Evolutionary conservation across 2,329 filamentous ascomycete species (phyloP), one percentile per base, ranked within the genome.

Genomic region (Phialophora expanda): DNA sequence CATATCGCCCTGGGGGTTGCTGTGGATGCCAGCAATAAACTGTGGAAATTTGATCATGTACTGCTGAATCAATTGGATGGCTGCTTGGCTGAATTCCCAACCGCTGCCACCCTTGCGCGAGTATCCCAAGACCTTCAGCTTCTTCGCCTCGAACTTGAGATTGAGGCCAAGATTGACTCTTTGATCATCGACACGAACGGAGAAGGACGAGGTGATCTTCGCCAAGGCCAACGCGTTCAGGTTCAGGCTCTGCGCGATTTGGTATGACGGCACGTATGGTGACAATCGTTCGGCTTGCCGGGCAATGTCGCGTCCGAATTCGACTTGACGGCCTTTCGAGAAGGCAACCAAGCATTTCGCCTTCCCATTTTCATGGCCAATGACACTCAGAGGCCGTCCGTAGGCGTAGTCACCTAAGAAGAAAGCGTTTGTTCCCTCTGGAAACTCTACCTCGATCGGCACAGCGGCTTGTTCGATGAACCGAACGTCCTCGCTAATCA

Each of bases 31-130:
- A 8, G 90, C 92, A 75, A 99, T 94, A 78, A 99, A 98, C 65
- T 97, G 92, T 0, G 95, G 95, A 78, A 99, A 99, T 17, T 88
- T 89, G 66, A 90, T 89, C 90, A 98, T 97, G 78, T 98, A 99
- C 71, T 92, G 86, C 50, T 88, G 86, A 61, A 99, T 86, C 61
- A 99, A 80, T 54, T 89, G 85, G 64, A 97, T 84, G 0, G 95
- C 93, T 71, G 91, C 89, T 57, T 87, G 85, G 74, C 93, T 97
- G 77, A 97, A 99, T 78, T 99, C 95, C 96, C 96, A 99, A 5
- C 96, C 95, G 30, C 87, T 90, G 12, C 87, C 83, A 3, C 89
- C 89, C 75, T 95, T 95, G 73, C 93, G 90, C 26, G 94, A 97
- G 78, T 97, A 99, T 0, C 95, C 95, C 34, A 99, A 81, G 6